phyloP scores from a whole-genome alignment of 805 yeast species.

The Metahyphopichia silvanorum region DNA sequence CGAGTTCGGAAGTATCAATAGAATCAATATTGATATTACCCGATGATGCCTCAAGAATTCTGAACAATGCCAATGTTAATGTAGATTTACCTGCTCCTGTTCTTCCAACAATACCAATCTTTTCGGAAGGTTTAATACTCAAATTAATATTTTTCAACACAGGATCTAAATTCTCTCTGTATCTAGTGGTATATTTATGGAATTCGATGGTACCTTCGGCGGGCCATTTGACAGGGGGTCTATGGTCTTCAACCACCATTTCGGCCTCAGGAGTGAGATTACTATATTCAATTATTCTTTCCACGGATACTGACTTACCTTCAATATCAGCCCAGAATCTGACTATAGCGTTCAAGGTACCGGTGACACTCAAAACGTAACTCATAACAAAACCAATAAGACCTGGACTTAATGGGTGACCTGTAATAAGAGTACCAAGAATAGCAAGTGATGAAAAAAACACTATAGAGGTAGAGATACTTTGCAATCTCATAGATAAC shows the following conservation, averaged over 20 bases:
- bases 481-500: constrained; percentile 36
- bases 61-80: constrained; percentile 75
- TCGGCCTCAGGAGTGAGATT: constrained; percentile 42
- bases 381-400: constrained; percentile 38
- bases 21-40: constrained; percentile 77
- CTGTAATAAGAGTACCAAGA: constrained; percentile 20
- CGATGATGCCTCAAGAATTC: constrained; percentile 73
- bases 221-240: constrained; percentile 65
- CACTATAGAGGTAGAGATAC: constrained; percentile 31
- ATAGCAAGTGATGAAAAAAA: constrained; percentile 25
- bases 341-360: constrained; percentile 26
- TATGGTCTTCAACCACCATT: constrained; percentile 32
- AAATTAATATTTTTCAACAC: constrained; percentile 69
- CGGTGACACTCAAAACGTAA: constrained; percentile 29
- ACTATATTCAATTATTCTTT: constrained; percentile 36
- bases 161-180: constrained; percentile 76
- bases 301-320: constrained; percentile 30
- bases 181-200: constrained; percentile 74
- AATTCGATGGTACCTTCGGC: constrained; percentile 62
- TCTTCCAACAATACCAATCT: constrained; percentile 93
- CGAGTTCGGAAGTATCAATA: constrained; percentile 61
- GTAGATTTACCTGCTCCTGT: constrained; percentile 97
- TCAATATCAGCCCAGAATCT: constrained; percentile 35
- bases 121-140: constrained; percentile 68
- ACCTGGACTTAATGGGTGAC: constrained; percentile 25